phyloP scores from a whole-genome alignment of 441 rosid species.

The Syzygium malaccense region DNA sequence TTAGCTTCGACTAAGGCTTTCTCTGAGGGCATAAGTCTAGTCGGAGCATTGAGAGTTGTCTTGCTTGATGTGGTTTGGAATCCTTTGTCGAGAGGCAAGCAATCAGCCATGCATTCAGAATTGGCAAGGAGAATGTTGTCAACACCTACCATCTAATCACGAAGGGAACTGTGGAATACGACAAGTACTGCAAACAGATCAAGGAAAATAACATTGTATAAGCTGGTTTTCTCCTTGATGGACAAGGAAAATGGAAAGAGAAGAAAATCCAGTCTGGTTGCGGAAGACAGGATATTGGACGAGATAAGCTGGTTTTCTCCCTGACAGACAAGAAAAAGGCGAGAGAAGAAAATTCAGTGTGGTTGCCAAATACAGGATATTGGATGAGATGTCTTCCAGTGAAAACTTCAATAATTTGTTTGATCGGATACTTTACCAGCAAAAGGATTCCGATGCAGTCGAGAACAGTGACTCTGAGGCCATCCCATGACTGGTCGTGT shows the following conservation, averaged over 20 bases:
- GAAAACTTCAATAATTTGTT: slow-evolving; percentile 27
- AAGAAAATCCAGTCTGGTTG: slow-evolving; percentile 1
- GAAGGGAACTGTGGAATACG: slow-evolving; percentile 35
- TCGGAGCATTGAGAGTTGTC: slow-evolving; percentile 66
- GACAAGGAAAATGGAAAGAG: slow-evolving; percentile 4
- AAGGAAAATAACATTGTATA: slow-evolving; percentile 35
- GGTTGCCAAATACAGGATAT: slow-evolving; percentile 27
- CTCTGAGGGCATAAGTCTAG: slow-evolving; percentile 66
- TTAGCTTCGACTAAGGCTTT: slow-evolving; percentile 69
- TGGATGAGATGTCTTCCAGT: slow-evolving; percentile 35
- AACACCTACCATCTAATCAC: slow-evolving; percentile 44
- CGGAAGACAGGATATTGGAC: slow-evolving; percentile 39
- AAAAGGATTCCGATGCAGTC: not conserved
- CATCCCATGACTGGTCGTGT: too few species aligned
- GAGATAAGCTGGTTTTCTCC: slow-evolving; percentile 41
- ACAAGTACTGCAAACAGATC: slow-evolving; percentile 37
- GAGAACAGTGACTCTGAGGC: not conserved
- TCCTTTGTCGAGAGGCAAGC: slow-evolving; percentile 65
- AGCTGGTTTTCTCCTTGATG: slow-evolving; percentile 38
- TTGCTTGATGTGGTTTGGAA: slow-evolving; percentile 69
- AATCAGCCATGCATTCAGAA: slow-evolving; percentile 61
- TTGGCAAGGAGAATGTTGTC: slow-evolving; percentile 43
- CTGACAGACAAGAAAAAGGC: slow-evolving; percentile 13
- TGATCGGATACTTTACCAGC: slow-evolving; percentile 12
- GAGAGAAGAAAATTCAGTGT: not conserved